These are phyloP conservation scores for Fomes fomentarius DNA, from an alignment of 1,284 basidiomycete species.

Conservation along the genomic window DNA sequence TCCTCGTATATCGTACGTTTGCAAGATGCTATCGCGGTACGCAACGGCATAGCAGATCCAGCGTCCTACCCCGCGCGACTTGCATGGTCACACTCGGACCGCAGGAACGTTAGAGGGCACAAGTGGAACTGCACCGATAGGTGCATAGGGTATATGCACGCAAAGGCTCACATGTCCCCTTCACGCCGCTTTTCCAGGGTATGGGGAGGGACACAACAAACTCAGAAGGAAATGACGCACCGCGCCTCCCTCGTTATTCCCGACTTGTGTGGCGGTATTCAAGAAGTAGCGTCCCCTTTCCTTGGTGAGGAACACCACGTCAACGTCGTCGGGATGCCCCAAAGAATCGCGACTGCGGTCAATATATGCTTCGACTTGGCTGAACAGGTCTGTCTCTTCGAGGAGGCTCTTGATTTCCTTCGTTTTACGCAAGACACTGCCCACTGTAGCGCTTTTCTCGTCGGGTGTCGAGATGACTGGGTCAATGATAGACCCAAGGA, in stretches of 20 bases:
- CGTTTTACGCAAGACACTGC: constrained; percentile 70
- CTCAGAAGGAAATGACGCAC: constrained; percentile 49
- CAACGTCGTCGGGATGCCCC: constrained; percentile 75
- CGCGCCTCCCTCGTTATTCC: constrained; percentile 91
- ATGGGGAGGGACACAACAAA: not conserved
- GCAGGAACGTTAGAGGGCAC: too few species aligned
- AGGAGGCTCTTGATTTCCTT: constrained; percentile 68
- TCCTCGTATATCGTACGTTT: too few species aligned
- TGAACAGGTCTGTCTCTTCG: constrained; percentile 76
- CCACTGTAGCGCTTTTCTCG: constrained; percentile 48
- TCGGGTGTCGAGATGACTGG: constrained; percentile 53
- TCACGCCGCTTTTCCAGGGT: not conserved
- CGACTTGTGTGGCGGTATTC: constrained; percentile 90
- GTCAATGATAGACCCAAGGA: constrained; percentile 78
- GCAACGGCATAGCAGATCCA: too few species aligned
- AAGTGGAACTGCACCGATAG: too few species aligned
- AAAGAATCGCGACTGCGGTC: constrained; percentile 63
- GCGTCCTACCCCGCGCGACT: too few species aligned
- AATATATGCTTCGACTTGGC: constrained; percentile 71
- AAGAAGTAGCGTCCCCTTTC: constrained; percentile 83
- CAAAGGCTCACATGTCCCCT: not conserved
- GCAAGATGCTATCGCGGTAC: too few species aligned
- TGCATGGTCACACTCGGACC: too few species aligned
- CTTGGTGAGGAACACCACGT: constrained; percentile 79
- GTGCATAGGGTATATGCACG: too few species aligned